A percentile compares a stretch with the other conserved stretches of the same genome.
Conservation (phyloP, 1,139 yeast species). For the Ogataea hybrid region DNA sequence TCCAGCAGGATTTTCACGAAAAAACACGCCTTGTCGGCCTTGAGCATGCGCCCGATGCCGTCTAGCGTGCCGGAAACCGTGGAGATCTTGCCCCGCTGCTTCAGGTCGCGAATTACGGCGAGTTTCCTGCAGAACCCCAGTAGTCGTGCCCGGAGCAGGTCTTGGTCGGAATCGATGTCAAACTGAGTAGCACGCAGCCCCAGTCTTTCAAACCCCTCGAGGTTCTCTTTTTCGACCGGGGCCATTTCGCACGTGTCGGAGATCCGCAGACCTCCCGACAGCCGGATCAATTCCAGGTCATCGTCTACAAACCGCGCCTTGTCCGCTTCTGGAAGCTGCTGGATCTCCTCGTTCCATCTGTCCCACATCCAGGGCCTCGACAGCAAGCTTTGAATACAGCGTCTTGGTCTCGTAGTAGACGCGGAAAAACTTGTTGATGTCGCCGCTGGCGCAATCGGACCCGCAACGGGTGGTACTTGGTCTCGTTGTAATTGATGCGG, state of each 20-base stretch:
- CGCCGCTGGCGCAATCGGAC: constrained; percentile 42
- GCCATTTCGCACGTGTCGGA: constrained; percentile 14
- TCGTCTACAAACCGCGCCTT: constrained; percentile 23
- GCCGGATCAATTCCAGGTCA: constrained; percentile 14
- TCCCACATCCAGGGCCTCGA: constrained; percentile 39
- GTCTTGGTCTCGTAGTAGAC: constrained; percentile 28
- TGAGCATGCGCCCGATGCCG: constrained; percentile 36
- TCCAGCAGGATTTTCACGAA: constrained; percentile 30
- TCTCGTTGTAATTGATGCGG: constrained; percentile 28
- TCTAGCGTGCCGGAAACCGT: constrained; percentile 32
- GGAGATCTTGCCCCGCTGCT: constrained; percentile 1
- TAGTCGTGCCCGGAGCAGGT: constrained; percentile 23
- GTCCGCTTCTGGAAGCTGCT: constrained; percentile 17
- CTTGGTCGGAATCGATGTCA: constrained; percentile 23
- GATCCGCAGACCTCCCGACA: constrained; percentile 19
- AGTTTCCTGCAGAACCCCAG: constrained; percentile 26
- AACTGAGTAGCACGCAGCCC: constrained; percentile 27
- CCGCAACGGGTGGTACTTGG: constrained; percentile 28
- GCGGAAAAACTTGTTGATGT: constrained; percentile 40
- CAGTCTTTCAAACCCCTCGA: constrained; percentile 17
- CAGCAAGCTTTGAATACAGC: constrained; percentile 35
- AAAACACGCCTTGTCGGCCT: constrained; percentile 35
- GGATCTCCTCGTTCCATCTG: constrained; percentile 26
- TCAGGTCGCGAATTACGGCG: constrained; percentile 15
- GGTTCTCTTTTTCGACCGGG: constrained; percentile 13